These are phyloP conservation scores for Phalaenopsis equestris DNA, from an alignment of 106 monocot species.

Conservation along the genomic window DNA sequence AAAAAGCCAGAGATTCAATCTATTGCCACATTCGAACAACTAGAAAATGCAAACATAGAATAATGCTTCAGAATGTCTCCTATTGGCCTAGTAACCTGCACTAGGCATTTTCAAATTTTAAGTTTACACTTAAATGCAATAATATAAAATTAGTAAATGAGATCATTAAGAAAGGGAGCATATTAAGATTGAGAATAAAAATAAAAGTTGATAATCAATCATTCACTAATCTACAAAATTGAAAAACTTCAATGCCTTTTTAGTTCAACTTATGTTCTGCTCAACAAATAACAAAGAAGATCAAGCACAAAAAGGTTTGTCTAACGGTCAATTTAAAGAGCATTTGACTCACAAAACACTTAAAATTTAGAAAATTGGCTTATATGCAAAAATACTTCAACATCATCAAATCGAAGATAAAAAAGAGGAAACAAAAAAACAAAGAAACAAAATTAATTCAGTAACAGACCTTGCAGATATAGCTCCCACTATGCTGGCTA, in stretches of 20 bases:
- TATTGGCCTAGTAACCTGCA: neutral
- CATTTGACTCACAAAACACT: constrained; percentile 7
- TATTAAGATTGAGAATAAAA: neutral
- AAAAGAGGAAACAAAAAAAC: neutral
- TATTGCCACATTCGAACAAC: neutral
- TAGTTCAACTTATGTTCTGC: neutral
- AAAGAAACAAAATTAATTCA: neutral
- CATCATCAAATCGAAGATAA: neutral
- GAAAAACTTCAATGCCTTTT: neutral
- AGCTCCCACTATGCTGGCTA: constrained; percentile 70
- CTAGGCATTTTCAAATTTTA: too few relatives aligned
- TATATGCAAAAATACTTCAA: neutral
- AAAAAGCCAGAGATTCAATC: neutral
- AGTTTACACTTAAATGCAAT: too few relatives aligned
- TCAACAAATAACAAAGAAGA: neutral
- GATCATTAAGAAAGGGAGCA: neutral
- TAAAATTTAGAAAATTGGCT: neutral
- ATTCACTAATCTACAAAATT: neutral
- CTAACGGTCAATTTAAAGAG: neutral
- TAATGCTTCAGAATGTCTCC: neutral
- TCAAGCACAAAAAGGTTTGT: neutral
- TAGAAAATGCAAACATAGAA: neutral
- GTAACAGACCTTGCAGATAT: constrained; percentile 53
- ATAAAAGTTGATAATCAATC: neutral
- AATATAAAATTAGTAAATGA: too few relatives aligned